A percentile compares a stretch with the other conserved stretches of the same genome.
phyloP scores from a whole-genome alignment of 257 asterid species.

The Penstemon eatonii region DNA sequence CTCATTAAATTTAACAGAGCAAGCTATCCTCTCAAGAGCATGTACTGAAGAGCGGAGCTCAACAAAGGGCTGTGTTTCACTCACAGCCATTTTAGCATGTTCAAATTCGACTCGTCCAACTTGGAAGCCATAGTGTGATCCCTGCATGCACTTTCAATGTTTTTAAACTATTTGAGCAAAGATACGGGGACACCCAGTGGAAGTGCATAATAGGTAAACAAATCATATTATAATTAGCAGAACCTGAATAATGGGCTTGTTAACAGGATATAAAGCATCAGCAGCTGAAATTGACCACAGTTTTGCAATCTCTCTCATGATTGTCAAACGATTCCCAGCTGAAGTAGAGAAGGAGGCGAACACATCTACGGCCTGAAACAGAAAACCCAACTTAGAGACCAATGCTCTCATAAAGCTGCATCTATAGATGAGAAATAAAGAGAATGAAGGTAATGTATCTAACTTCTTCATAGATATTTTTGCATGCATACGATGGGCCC shows the following conservation, averaged over 20 bases:
- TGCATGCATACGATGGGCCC: constrained; percentile 49
- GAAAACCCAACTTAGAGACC: constrained; percentile 22
- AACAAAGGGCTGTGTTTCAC: constrained; percentile 59
- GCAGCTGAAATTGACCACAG: constrained; percentile 54
- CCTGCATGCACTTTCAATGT: constrained; percentile 43
- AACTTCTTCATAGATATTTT: constrained; percentile 77
- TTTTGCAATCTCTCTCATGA: constrained; percentile 72
- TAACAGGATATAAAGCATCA: constrained; percentile 65
- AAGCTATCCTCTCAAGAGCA: constrained; percentile 87
- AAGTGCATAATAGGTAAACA: neutral
- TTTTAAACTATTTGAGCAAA: constrained; percentile 23
- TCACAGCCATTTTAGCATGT: constrained; percentile 46
- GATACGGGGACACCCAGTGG: constrained; percentile 8
- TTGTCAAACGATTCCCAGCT: constrained; percentile 56
- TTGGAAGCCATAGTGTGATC: constrained; percentile 43
- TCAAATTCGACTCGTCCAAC: constrained; percentile 65
- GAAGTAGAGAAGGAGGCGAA: constrained; percentile 82
- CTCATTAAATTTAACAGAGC: constrained; percentile 78
- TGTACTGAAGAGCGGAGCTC: constrained; percentile 71
- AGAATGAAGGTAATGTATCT: constrained; percentile 21
- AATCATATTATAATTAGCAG: constrained; percentile 15
- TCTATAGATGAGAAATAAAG: neutral
- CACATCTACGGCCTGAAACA: constrained; percentile 77
- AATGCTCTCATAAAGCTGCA: constrained; percentile 20
- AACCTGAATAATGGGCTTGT: constrained; percentile 79